phyloP scores from a whole-genome alignment of 1,139 yeast species.

The Torulaspora pretoriensis region DNA sequence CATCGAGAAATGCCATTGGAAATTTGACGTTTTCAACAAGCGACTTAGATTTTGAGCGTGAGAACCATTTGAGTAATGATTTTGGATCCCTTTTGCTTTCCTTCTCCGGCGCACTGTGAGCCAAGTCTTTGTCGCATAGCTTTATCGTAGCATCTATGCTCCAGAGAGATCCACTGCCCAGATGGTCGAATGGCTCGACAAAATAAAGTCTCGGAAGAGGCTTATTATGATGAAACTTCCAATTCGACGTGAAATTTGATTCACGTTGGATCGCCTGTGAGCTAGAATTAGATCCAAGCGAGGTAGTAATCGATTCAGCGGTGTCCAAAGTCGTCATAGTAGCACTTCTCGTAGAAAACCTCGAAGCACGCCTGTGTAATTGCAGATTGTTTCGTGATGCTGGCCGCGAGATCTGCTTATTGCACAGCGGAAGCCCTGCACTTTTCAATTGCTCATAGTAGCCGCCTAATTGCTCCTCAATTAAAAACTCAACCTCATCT shows the following conservation, averaged over 20 bases:
- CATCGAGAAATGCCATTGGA: conserved; percentile 21
- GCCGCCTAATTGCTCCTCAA: conserved; percentile 14
- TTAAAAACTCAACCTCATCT: conserved; percentile 13
- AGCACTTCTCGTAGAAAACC: conserved; percentile 10
- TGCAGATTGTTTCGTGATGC: not conserved
- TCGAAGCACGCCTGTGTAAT: conserved; percentile 6
- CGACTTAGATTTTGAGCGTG: conserved; percentile 13
- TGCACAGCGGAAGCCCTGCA: conserved; percentile 16
- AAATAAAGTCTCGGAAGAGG: conserved; percentile 24
- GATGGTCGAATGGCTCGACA: conserved; percentile 25
- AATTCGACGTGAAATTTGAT: conserved; percentile 21
- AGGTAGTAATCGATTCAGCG: conserved; percentile 10
- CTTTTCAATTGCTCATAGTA: conserved; percentile 16
- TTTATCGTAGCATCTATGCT: conserved; percentile 23
- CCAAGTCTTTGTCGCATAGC: conserved; percentile 10
- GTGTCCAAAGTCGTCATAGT: conserved; percentile 5
- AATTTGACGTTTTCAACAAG: conserved; percentile 17
- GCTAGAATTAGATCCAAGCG: conserved; percentile 11
- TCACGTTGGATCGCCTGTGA: conserved; percentile 9
- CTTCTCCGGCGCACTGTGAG: not conserved
- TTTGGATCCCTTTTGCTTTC: conserved; percentile 4
- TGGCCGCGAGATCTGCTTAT: conserved; percentile 2
- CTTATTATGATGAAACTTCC: conserved; percentile 26
- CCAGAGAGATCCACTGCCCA: conserved; percentile 24
- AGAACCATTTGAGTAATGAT: conserved; percentile 16